Conservation (phyloP, 2,329 filamentous ascomycete species). For the Penicillium aurantiogriseum region DNA sequence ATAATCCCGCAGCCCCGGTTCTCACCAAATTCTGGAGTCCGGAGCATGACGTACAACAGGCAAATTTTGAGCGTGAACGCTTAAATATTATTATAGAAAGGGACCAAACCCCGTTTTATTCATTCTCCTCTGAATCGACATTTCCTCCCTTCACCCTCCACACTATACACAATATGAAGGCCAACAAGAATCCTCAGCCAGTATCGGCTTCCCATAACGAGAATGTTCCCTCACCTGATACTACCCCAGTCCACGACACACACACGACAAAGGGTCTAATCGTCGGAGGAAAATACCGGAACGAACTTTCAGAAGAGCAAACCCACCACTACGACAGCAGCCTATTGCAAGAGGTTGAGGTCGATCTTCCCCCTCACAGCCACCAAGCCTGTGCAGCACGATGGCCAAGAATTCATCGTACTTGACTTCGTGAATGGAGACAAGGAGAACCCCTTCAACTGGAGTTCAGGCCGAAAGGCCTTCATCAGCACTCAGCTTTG, state of each 20-base stretch:
- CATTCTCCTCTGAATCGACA: neutral
- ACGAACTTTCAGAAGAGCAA: slow-evolving; percentile 23
- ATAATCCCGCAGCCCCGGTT: slow-evolving; percentile 19
- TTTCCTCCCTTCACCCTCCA: neutral
- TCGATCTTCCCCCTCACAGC: slow-evolving; percentile 53
- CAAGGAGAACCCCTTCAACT: slow-evolving; percentile 55
- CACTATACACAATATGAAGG: slow-evolving; percentile 20
- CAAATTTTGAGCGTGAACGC: neutral
- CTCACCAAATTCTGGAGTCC: slow-evolving; percentile 16
- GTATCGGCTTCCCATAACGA: slow-evolving; percentile 27
- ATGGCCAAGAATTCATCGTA: slow-evolving; percentile 48
- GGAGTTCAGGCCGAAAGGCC: slow-evolving; percentile 45
- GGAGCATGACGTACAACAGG: slow-evolving; percentile 16
- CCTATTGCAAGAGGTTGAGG: slow-evolving; percentile 41
- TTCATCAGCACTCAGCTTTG: slow-evolving; percentile 51
- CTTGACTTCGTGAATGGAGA: slow-evolving; percentile 50
- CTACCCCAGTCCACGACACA: neutral
- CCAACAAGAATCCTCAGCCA: slow-evolving; percentile 23
- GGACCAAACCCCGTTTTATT: neutral
- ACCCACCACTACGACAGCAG: slow-evolving; percentile 18
- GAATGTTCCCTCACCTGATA: slow-evolving; percentile 13
- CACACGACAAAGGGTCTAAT: slow-evolving; percentile 18
- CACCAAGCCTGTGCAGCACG: slow-evolving; percentile 43
- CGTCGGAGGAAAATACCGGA: slow-evolving; percentile 29
- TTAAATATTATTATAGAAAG: neutral